Percentiles rank a stretch among this genome's conserved stretches.
These are phyloP conservation scores for Ambispora gerdemannii DNA, from an alignment of 192 early-diverging fungal genomes.

Conservation along the genomic window DNA sequence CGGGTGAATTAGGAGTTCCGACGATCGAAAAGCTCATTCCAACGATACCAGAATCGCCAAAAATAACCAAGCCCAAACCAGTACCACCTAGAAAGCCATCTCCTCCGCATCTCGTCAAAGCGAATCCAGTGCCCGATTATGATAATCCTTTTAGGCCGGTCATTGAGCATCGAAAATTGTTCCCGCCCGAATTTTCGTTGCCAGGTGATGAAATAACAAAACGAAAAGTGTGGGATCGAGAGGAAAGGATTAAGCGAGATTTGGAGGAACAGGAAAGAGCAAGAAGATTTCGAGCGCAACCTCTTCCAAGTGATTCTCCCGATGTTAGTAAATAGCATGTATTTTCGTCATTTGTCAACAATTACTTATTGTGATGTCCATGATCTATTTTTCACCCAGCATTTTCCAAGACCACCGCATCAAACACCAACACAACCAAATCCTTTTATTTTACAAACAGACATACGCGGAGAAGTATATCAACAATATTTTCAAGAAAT, in stretches of 20 bases:
- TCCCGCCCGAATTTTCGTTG: background rate
- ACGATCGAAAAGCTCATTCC: background rate
- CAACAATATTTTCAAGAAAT: constrained; percentile 7
- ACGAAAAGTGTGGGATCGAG: background rate
- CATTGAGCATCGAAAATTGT: background rate
- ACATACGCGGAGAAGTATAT: constrained; percentile 22
- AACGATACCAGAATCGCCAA: background rate
- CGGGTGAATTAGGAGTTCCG: background rate
- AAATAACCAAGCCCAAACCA: constrained; percentile 2
- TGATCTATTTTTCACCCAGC: background rate
- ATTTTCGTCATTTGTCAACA: too few species aligned
- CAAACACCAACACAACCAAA: constrained; percentile 8
- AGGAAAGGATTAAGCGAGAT: background rate
- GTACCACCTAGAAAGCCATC: background rate
- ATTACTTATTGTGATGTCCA: background rate
- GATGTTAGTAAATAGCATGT: constrained; percentile 2
- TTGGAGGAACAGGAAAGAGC: background rate
- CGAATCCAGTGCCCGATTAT: constrained; percentile 2
- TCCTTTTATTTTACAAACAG: constrained; percentile 19
- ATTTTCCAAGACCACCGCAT: background rate
- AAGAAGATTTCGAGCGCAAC: constrained; percentile 6
- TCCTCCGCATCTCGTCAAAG: background rate
- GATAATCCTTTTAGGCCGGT: constrained; percentile 10
- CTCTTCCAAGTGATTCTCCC: constrained; percentile 5
- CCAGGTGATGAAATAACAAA: constrained; percentile 2